Evolutionary conservation across 805 yeast genomes (phyloP).

Genomic region (Schizosaccharomyces japonicus): DNA sequence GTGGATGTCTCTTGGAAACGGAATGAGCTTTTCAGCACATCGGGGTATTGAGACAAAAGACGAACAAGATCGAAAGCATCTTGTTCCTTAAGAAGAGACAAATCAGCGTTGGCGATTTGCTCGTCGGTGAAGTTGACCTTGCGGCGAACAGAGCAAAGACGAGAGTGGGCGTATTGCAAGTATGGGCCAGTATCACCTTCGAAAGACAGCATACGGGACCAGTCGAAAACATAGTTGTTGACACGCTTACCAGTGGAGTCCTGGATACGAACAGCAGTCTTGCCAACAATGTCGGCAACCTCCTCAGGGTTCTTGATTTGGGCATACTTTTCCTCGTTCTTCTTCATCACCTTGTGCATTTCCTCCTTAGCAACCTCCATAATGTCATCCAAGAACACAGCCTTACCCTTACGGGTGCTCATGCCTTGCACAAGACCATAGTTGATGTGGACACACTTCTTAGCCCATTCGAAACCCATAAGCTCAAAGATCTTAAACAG

Average conservation of each 20-base stretch:
- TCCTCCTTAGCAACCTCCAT: slow-evolving; percentile 77
- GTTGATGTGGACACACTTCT: slow-evolving; percentile 55
- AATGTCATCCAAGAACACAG: slow-evolving; percentile 86
- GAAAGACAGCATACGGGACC: slow-evolving; percentile 94
- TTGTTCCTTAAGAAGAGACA: slow-evolving; percentile 40
- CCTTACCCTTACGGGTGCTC: slow-evolving; percentile 96
- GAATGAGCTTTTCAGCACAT: slow-evolving; percentile 56
- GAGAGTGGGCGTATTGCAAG: slow-evolving; percentile 92
- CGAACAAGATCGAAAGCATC: slow-evolving; percentile 51
- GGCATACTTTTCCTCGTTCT: slow-evolving; percentile 70
- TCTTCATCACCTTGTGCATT: slow-evolving; percentile 91
- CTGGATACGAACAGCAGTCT: slow-evolving; percentile 95
- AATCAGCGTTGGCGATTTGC: slow-evolving; percentile 25
- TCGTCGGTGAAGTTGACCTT: slow-evolving; percentile 24
- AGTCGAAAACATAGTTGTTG: slow-evolving; percentile 84
- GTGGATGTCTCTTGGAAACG: slow-evolving; percentile 83
- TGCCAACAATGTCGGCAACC: slow-evolving; percentile 86
- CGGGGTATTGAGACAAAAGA: slow-evolving; percentile 73
- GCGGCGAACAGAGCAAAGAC: slow-evolving; percentile 84
- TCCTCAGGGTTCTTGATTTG: slow-evolving; percentile 84
- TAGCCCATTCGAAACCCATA: slow-evolving; percentile 76
- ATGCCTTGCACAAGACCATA: slow-evolving; percentile 97
- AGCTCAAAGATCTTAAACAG: slow-evolving; percentile 81
- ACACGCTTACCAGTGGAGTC: slow-evolving; percentile 95
- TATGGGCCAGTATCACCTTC: slow-evolving; percentile 99